Evolutionary conservation across 2,329 filamentous ascomycete species (phyloP), one percentile per base, ranked within the genome.

Genomic region (Neonectria punicea): DNA sequence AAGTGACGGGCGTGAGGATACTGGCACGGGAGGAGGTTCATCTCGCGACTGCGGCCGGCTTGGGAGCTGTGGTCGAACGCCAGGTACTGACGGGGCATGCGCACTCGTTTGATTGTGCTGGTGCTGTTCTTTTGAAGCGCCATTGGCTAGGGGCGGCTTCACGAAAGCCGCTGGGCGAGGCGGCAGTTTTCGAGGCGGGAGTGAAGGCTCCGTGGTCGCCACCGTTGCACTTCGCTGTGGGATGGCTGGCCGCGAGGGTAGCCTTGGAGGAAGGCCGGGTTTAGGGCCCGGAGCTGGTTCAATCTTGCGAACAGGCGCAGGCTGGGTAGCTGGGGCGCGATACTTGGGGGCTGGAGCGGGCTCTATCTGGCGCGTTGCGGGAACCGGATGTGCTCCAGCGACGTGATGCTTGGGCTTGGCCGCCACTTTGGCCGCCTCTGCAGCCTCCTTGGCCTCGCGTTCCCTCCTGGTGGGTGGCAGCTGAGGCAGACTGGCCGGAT

Each of bases 381-480:
- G 70, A 43, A 65, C 56, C 50, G 63, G 55, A 51, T 62, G 70
- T 11, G 53, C 20, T 55, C 65, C 49, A 25, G 67, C 58, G n/a
- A 65, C 53, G 55, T 61, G 54, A 55, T 58, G 57, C 44, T 49
- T 65, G n/a, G 77, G 54, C 39, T 54, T 49, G 18, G 49, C 44
- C 41, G 55, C 36, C 53, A 58, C 39, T 20, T 61, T 50, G 36
- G 49, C 53, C 72, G 36, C 76, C 5, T 73, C 74, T 61, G 80
- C 77, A 50, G 73, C 72, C 70, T 77, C 73, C 61, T 77, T 68
- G 28, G 76, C 82, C 64, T 90, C 87, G 2, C 80, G 77, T 62
- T 89, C 87, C 46, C 84, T 81, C 66, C 81, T 82, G 1, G 84
- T 82, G 0, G 87, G 87, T 0, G 88, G 88, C 39, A 90, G 76